Conservation (phyloP, 306 rosid species). For the Prunus padus region DNA sequence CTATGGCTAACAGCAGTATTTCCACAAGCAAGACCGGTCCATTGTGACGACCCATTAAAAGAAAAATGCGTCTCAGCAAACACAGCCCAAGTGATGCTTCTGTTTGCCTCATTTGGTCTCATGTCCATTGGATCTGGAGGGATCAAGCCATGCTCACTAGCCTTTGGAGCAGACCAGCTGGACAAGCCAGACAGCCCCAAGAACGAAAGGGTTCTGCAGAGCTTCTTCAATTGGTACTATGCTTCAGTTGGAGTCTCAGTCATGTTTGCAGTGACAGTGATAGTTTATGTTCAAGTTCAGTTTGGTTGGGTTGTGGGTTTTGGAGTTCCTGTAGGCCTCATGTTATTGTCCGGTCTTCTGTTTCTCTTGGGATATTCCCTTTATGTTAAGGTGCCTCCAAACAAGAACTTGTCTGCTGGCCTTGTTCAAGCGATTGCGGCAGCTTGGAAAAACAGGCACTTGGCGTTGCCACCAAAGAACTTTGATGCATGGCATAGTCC, state of each 20-base stretch:
- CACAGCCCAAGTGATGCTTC: conserved; percentile 40
- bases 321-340: conserved; percentile 64
- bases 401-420: conserved; percentile 53
- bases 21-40: conserved; percentile 62
- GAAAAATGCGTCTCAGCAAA: conserved; percentile 40
- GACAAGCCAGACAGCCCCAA: conserved; percentile 43
- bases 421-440: conserved; percentile 51
- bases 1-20: conserved; percentile 64
- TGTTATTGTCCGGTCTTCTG: conserved; percentile 52
- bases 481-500: conserved; percentile 49
- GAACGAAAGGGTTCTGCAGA: conserved; percentile 44
- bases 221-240: conserved; percentile 84
- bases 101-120: conserved; percentile 47
- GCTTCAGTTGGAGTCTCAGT: conserved; percentile 66
- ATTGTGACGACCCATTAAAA: conserved; percentile 19
- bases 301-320: conserved; percentile 68
- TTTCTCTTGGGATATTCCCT: conserved; percentile 60
- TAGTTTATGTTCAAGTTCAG: conserved; percentile 62
- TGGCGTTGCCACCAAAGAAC: conserved; percentile 36
- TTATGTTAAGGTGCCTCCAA: conserved; percentile 45
- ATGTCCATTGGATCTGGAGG: conserved; percentile 84
- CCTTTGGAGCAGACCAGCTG: conserved; percentile 74
- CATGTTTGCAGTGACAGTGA: conserved; percentile 41
- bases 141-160: conserved; percentile 69
- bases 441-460: conserved; percentile 66